These are phyloP conservation scores for Teratosphaeria zuluensis DNA, from an alignment of 2,329 filamentous ascomycete genomes.

Conservation along the genomic window DNA sequence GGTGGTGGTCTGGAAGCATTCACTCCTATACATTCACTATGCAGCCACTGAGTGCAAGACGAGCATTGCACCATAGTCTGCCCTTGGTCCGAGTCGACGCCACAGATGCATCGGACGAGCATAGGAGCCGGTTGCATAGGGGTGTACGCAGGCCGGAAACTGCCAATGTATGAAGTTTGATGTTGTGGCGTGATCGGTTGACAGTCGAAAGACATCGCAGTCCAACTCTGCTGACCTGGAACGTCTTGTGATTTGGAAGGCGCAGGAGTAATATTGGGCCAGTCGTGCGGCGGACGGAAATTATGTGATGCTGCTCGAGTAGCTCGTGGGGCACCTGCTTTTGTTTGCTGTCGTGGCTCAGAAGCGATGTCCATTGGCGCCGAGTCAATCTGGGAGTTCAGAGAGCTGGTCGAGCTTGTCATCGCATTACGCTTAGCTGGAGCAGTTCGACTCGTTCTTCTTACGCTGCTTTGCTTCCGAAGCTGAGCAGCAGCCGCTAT, in stretches of 20 bases:
- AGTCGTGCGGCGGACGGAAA: not conserved
- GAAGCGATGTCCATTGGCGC: slow-evolving; percentile 17
- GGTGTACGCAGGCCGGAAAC: not conserved
- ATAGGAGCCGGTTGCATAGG: slow-evolving; percentile 1
- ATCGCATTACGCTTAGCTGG: slow-evolving; percentile 10
- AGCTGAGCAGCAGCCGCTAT: slow-evolving; percentile 25
- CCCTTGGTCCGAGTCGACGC: slow-evolving; percentile 43
- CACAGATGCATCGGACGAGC: slow-evolving; percentile 48
- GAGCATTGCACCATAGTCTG: slow-evolving; percentile 54
- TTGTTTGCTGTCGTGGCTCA: not conserved
- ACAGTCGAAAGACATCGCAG: slow-evolving; percentile 36
- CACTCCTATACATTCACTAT: slow-evolving; percentile 49
- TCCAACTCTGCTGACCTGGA: slow-evolving; percentile 35
- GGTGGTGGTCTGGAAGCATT: slow-evolving; percentile 37
- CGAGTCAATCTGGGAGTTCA: slow-evolving; percentile 18
- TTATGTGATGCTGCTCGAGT: not conserved
- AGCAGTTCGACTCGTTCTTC: slow-evolving; percentile 10
- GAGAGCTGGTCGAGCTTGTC: slow-evolving; percentile 1
- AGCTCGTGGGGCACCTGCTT: not conserved
- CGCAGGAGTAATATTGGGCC: not conserved
- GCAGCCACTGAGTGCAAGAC: slow-evolving; percentile 54
- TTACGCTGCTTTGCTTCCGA: slow-evolving; percentile 24
- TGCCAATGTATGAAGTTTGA: not conserved
- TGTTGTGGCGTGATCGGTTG: slow-evolving; percentile 7
- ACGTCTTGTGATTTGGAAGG: not conserved